Percentiles rank a stretch among this genome's conserved stretches.
Conservation (phyloP, 225 moss, liverwort and hornwort genomes). For the Bryum argenteum region DNA sequence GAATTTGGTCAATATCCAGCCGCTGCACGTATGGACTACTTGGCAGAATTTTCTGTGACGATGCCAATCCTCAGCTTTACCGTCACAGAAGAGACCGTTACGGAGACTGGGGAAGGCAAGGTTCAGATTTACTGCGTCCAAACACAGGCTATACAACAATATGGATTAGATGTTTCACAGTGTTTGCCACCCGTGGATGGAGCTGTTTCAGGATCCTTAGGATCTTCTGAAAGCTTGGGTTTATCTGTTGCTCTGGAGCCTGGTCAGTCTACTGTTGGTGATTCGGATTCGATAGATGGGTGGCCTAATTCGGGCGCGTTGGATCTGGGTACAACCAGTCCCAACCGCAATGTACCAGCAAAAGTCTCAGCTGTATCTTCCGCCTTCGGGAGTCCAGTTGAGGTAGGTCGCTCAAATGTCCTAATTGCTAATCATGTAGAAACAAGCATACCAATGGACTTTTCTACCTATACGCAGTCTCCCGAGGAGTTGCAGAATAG, state of each 20-base stretch:
- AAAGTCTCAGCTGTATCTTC: slow-evolving; percentile 43
- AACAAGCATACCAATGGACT: slow-evolving; percentile 54
- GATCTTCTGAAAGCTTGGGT: slow-evolving; percentile 41
- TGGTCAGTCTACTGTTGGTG: slow-evolving; percentile 26
- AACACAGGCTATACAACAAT: slow-evolving; percentile 97
- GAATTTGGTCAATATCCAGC: slow-evolving; percentile 77
- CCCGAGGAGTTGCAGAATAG: slow-evolving; percentile 33
- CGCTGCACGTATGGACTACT: slow-evolving; percentile 82
- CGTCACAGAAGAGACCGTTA: slow-evolving; percentile 82
- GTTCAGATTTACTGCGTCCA: slow-evolving; percentile 96
- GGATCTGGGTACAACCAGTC: slow-evolving; percentile 23
- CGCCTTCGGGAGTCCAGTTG: slow-evolving; percentile 66
- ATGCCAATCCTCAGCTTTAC: slow-evolving; percentile 98
- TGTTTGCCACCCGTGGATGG: slow-evolving; percentile 73
- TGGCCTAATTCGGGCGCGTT: slow-evolving; percentile 42
- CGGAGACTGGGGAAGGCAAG: slow-evolving; percentile 82
- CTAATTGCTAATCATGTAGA: slow-evolving; percentile 43
- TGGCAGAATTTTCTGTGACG: slow-evolving; percentile 92
- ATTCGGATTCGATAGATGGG: slow-evolving; percentile 56
- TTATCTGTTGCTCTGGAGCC: slow-evolving; percentile 42
- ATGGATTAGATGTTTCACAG: slow-evolving; percentile 86
- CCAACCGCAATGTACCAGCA: slow-evolving; percentile 35
- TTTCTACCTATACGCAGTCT: slow-evolving; percentile 46
- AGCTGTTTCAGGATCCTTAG: slow-evolving; percentile 42
- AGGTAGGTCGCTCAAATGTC: slow-evolving; percentile 49